A percentile compares a stretch with the other conserved stretches of the same genome.
Evolutionary conservation across 2,329 filamentous ascomycete genomes (phyloP).

Genomic region (Ophiostoma himal-ulmi): DNA sequence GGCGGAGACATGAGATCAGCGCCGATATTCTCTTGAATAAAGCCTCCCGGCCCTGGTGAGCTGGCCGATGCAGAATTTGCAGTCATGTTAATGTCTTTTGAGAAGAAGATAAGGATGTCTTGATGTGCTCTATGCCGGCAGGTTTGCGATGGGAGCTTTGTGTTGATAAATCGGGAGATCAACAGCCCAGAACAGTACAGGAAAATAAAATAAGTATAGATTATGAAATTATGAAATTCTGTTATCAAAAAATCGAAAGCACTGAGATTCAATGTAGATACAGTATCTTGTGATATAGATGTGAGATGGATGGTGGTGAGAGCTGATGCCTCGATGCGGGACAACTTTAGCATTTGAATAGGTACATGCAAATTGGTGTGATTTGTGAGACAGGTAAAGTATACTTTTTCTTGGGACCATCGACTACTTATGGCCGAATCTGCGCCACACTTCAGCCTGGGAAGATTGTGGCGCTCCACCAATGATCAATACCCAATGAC

Average conservation of each 20-base stretch:
- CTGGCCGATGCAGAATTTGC: not conserved
- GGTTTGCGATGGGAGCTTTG: not conserved
- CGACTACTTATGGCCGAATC: not conserved
- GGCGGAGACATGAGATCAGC: slow-evolving; percentile 42
- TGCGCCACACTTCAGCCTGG: slow-evolving; percentile 10
- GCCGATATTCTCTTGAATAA: slow-evolving; percentile 35
- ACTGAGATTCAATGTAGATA: not conserved
- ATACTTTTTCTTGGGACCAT: not conserved
- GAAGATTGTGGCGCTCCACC: not conserved
- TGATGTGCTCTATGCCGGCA: not conserved
- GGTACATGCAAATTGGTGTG: not conserved
- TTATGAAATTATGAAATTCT: not conserved
- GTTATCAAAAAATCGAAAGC: not conserved
- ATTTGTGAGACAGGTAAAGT: not conserved
- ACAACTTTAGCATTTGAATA: not conserved
- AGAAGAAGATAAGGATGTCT: not conserved
- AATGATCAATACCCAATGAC: not conserved
- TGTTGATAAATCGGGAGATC: not conserved
- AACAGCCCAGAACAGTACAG: not conserved
- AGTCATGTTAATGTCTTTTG: not conserved
- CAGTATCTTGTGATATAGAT: not conserved
- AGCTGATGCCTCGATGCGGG: not conserved
- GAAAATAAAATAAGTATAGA: not conserved
- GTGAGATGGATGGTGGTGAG: not conserved
- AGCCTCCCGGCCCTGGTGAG: slow-evolving; percentile 42